Evolutionary conservation across 1,284 basidiomycete genomes (phyloP).

Genomic region (Gomphus bonarii): DNA sequence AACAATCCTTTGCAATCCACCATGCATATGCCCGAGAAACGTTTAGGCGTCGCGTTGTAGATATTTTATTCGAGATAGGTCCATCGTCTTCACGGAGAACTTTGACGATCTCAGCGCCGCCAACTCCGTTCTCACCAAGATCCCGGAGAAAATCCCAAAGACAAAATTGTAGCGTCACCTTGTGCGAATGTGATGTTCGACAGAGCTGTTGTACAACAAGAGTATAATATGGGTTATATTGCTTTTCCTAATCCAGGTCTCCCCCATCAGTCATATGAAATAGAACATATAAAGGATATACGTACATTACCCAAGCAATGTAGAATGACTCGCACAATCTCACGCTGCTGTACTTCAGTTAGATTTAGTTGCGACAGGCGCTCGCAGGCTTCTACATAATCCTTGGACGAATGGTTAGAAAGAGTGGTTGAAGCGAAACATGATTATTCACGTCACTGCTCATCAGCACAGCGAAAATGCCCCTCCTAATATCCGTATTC

Average conservation of each 20-base stretch:
- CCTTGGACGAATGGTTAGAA: slow-evolving; percentile 35
- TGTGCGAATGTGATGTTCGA: slow-evolving; percentile 67
- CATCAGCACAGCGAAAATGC: slow-evolving; percentile 90
- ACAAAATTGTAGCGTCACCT: slow-evolving; percentile 91
- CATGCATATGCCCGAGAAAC: slow-evolving; percentile 74
- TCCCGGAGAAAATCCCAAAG: slow-evolving; percentile 96
- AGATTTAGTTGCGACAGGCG: slow-evolving; percentile 75
- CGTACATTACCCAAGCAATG: slow-evolving; percentile 89
- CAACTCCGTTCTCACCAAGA: slow-evolving; percentile 76
- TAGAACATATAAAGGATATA: slow-evolving; percentile 9
- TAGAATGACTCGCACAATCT: slow-evolving; percentile 85
- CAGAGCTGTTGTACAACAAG: slow-evolving; percentile 75
- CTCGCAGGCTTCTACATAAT: slow-evolving; percentile 91
- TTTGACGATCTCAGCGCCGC: slow-evolving; percentile 71
- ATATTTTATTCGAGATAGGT: slow-evolving; percentile 39
- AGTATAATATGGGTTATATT: slow-evolving; percentile 94
- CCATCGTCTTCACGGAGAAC: slow-evolving; percentile 30
- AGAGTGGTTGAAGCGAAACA: neutral
- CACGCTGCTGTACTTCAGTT: slow-evolving; percentile 86
- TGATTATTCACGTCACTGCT: slow-evolving; percentile 70
- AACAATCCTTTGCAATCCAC: slow-evolving; percentile 70
- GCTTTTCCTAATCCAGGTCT: slow-evolving; percentile 54
- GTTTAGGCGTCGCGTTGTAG: slow-evolving; percentile 48
- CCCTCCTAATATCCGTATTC: slow-evolving; percentile 93
- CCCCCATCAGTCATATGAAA: neutral